Conservation (phyloP, 2,329 filamentous ascomycete genomes). For the Claviceps quebecensis region DNA sequence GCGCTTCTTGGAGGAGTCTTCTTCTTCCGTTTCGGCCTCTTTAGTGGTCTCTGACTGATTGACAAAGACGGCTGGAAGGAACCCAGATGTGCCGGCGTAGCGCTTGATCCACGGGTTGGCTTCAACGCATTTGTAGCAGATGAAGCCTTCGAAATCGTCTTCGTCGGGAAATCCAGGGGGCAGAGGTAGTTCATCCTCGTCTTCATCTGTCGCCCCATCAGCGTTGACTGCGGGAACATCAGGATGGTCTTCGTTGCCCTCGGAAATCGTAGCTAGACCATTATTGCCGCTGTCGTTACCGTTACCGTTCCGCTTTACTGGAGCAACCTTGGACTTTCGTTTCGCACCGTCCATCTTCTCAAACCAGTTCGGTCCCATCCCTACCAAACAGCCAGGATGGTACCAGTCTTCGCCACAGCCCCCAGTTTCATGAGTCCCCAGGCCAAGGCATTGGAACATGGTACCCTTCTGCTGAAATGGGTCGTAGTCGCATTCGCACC, state of each 20-base stretch:
- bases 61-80: conserved; percentile 57
- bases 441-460: conserved; percentile 92
- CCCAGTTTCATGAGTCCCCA: conserved; percentile 65
- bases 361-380: conserved; percentile 60
- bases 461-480: conserved; percentile 82
- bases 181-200: conserved; percentile 50
- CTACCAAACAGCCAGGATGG: conserved; percentile 84
- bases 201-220: conserved; percentile 23
- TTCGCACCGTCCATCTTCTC: conserved; percentile 34
- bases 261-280: conserved; percentile 33
- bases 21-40: not conserved
- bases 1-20: conserved; percentile 42
- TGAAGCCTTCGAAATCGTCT: conserved; percentile 75
- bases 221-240: conserved; percentile 9
- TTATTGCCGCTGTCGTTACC: too few species aligned
- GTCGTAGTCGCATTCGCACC: conserved; percentile 78
- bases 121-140: conserved; percentile 89
- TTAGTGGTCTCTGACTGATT: conserved; percentile 8
- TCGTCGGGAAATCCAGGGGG: conserved; percentile 81
- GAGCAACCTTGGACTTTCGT: conserved; percentile 11
- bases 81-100: conserved; percentile 69
- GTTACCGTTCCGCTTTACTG: conserved; percentile 5
- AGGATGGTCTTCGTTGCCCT: conserved; percentile 27
- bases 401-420: conserved; percentile 98
- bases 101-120: conserved; percentile 82